Evolutionary conservation across 257 asterid species (phyloP).

Genomic region (Ajuga chamaepitys): DNA sequence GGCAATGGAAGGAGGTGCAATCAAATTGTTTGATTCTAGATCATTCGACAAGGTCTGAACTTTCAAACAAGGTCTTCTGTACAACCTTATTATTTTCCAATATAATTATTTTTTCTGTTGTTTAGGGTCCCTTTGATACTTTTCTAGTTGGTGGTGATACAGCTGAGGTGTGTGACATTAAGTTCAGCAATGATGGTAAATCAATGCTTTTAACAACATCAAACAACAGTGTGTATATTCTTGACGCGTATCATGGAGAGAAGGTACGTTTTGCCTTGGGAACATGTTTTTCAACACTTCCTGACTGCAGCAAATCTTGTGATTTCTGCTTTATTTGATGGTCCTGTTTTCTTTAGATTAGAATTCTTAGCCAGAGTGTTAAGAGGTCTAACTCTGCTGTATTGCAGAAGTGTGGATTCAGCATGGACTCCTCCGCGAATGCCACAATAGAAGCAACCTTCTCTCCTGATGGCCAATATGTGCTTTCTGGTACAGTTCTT

Average conservation of each 20-base stretch:
- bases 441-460: conserved; percentile 78
- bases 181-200: conserved; percentile 96
- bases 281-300: not conserved
- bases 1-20: conserved; percentile 98
- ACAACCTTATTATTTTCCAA: not conserved
- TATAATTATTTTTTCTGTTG: not conserved
- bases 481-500: conserved; percentile 57
- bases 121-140: conserved; percentile 94
- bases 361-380: not conserved
- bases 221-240: conserved; percentile 73
- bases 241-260: conserved; percentile 91
- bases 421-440: conserved; percentile 64
- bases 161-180: conserved; percentile 96
- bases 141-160: conserved; percentile 95
- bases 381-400: not conserved
- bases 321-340: not conserved
- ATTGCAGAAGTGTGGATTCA: conserved; percentile 74
- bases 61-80: conserved; percentile 3
- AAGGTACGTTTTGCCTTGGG: conserved; percentile 47
- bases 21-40: conserved; percentile 88
- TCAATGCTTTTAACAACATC: conserved; percentile 91
- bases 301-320: not conserved
- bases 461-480: conserved; percentile 94
- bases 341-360: not conserved
- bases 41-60: conserved; percentile 75